Percentiles rank a stretch among this genome's conserved stretches.
These are phyloP conservation scores for Talaromyces sp. DNA, from an alignment of 2,329 filamentous ascomycete genomes.

Conservation along the genomic window DNA sequence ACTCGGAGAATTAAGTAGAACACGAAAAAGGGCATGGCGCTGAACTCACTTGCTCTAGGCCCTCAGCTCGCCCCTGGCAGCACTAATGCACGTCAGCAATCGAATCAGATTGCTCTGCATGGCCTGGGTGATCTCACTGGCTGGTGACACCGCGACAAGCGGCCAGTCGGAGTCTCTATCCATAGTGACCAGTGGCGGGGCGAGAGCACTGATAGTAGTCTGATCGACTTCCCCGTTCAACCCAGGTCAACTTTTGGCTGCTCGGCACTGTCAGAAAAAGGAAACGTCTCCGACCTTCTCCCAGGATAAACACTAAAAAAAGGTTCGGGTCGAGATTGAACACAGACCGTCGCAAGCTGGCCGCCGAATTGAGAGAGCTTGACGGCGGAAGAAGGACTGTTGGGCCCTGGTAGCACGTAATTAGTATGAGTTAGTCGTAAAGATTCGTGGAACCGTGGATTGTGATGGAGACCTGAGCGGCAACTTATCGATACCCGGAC, in stretches of 20 bases:
- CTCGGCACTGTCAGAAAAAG: neutral
- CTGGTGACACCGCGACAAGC: neutral
- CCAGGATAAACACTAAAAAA: neutral
- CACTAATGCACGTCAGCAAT: conserved; percentile 11
- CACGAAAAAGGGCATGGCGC: neutral
- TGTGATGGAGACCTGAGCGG: neutral
- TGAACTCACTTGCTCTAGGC: neutral
- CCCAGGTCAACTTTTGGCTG: too few species aligned
- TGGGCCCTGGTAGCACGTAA: too few species aligned
- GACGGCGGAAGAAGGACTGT: too few species aligned
- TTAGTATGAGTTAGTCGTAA: too few species aligned
- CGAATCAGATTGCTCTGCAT: conserved; percentile 9
- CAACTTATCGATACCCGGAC: neutral
- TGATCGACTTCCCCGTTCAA: neutral
- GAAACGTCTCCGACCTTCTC: neutral
- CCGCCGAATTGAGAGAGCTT: too few species aligned
- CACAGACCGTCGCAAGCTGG: neutral
- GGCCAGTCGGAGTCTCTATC: neutral
- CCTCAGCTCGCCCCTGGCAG: conserved; percentile 9
- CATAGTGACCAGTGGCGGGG: too few species aligned
- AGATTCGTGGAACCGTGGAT: neutral
- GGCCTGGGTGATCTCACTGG: conserved; percentile 9
- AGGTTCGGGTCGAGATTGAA: conserved; percentile 9
- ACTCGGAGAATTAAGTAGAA: neutral
- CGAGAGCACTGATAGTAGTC: neutral